Evolutionary conservation across 164 flowering plant genomes (phyloP).

Genomic region (Paratinospora sagittata): DNA sequence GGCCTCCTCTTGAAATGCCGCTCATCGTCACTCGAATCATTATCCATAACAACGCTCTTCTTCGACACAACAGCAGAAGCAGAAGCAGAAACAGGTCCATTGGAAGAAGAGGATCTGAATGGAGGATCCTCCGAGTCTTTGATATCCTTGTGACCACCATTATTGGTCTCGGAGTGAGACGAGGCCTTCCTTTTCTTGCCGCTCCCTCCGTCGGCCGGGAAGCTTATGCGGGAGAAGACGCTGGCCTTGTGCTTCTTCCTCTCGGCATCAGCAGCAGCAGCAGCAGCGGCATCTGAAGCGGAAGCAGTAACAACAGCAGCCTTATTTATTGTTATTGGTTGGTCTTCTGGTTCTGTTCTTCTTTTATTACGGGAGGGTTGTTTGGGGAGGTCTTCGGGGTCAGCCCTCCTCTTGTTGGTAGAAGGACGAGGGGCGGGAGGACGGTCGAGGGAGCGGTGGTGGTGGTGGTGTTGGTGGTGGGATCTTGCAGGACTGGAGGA

Average conservation of each 20-base stretch:
- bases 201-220: slow-evolving; percentile 28
- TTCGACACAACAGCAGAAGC: not conserved
- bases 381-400: not conserved
- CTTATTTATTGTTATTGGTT: not conserved
- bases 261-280: not conserved
- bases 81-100: not conserved
- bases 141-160: slow-evolving; percentile 2
- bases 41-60: slow-evolving; percentile 14
- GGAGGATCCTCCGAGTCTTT: not conserved
- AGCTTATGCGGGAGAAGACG: slow-evolving; percentile 90
- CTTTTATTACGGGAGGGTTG: not conserved
- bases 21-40: slow-evolving; percentile 78
- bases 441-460: not conserved
- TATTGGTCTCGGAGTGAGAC: slow-evolving; percentile 16
- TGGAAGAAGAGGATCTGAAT: too few species aligned
- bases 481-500: not conserved
- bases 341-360: not conserved
- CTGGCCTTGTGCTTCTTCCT: slow-evolving; percentile 44
- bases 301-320: too few species aligned
- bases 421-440: slow-evolving; percentile 3
- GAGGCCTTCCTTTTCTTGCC: slow-evolving; percentile 46
- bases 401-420: slow-evolving; percentile 11
- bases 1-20: slow-evolving; percentile 81
- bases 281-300: too few species aligned
- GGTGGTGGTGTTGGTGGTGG: too few species aligned